Conservation (phyloP, 108 stramenopile genomes). For the Pseudonitzschia multiseries region DNA sequence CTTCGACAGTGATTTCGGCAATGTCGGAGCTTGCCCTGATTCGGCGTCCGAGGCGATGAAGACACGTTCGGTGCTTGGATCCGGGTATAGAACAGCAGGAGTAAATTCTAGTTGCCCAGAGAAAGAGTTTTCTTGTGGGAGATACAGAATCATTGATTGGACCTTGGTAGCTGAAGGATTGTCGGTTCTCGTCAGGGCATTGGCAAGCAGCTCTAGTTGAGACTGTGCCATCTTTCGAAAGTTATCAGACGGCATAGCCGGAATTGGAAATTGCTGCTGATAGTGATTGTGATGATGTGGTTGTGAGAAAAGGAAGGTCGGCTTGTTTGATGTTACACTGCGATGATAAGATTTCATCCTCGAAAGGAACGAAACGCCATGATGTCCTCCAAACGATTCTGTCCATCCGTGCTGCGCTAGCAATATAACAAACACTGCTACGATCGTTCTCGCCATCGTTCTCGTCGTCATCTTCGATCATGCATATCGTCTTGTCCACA, state of each 20-base stretch:
- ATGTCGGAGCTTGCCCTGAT: conserved; percentile 49
- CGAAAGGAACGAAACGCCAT: background rate
- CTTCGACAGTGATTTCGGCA: conserved; percentile 51
- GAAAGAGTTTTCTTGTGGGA: conserved; percentile 75
- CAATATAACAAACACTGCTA: background rate
- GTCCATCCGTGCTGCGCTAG: background rate
- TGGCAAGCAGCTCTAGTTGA: conserved; percentile 78
- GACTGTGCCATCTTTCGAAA: conserved; percentile 73
- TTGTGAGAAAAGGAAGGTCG: background rate
- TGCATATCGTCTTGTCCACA: background rate
- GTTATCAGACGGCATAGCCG: conserved; percentile 67
- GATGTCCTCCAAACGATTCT: conserved; percentile 2
- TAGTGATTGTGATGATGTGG: background rate
- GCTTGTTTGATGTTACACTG: background rate
- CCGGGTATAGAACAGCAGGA: conserved; percentile 67
- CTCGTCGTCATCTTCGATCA: background rate
- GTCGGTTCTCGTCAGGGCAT: conserved; percentile 45
- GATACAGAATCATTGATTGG: conserved; percentile 76
- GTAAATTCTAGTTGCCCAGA: conserved; percentile 85
- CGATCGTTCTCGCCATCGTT: background rate
- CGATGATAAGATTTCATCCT: background rate
- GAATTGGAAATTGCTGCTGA: conserved; percentile 38
- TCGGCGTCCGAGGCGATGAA: conserved; percentile 73
- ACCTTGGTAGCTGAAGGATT: conserved; percentile 47
- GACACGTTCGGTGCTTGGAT: conserved; percentile 69